Base-by-base conservation (phyloP, 2,329 filamentous ascomycete genomes). In the Dactylellina drechsleri region DNA sequence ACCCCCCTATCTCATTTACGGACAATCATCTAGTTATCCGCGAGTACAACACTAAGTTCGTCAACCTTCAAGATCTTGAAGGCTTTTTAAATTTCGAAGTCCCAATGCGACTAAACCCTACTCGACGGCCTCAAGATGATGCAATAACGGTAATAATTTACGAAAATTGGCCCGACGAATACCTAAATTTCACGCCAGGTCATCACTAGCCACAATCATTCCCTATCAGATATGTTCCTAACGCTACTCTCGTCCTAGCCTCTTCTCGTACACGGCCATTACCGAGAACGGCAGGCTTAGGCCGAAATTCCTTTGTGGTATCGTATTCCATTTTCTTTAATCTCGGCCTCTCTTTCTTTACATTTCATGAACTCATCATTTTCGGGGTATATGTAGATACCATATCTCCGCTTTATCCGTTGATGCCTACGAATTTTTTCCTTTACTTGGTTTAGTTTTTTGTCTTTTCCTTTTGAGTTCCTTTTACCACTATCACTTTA, bases 61-160 rank as follows among this genome's bases (percentile, higher is more conserved):
- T 60, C 3, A 59, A 50, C 6, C 40, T 75, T 2, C 58, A 75
- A 10, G 71, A 75, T 52, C 64, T 75, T n/a, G 71, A 75, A 26
- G 56, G 40, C 0, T 75, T 75, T 36, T 16, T 75, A 20, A 75
- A 75, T 56, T 28, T 58, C 20, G 71, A 75, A 15, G 28, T 75
- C 4, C 50, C 58, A 1, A 18, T 18, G 2, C 58, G 64, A 15
- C 58, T 45, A 16, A 16, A 31, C 13, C 36, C 43, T 26, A 26
- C n/a, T n/a, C 50, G 59, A 7, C 50, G 64, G 15, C 31, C 23
- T 10, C 40, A 58, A 26, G 64, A 67, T 26, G 28, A 68, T 49
- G 36, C 31, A 8, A 53, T 75, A 20, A 75, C 71, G 15, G 54
- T 68, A 16, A 58, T 68, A 16, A 65, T 75, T 60, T 58, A 59